A percentile compares a stretch with the other conserved stretches of the same genome.
phyloP scores from a whole-genome alignment of 345 rosid species.

The Bruguiera gymnorhiza region DNA sequence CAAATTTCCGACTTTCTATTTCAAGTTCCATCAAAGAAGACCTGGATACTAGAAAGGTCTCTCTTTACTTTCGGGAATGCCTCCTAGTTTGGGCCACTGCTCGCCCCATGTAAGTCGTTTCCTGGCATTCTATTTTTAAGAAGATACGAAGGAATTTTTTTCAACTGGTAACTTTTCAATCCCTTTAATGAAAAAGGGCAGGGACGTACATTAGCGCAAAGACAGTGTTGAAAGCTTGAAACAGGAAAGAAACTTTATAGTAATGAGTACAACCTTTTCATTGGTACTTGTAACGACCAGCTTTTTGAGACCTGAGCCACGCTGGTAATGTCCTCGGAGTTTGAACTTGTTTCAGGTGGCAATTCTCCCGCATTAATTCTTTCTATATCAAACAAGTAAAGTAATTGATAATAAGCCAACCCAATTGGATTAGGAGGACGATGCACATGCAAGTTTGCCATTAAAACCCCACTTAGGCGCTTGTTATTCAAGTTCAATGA shows the following conservation, averaged over 20 bases:
- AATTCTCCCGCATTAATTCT: neutral
- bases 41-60: constrained; percentile 1
- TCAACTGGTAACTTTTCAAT: too few relatives aligned
- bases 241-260: constrained; percentile 13
- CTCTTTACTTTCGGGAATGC: neutral
- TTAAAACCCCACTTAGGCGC: too few relatives aligned
- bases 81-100: neutral
- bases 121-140: neutral
- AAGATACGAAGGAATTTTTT: neutral
- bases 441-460: too few relatives aligned
- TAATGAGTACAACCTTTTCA: constrained; percentile 35
- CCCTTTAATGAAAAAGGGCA: neutral
- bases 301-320: constrained; percentile 39
- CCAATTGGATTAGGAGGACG: too few relatives aligned
- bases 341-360: constrained; percentile 2
- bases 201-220: constrained; percentile 1
- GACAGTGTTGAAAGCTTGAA: neutral
- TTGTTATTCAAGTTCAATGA: too few relatives aligned
- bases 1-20: constrained; percentile 1
- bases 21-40: neutral
- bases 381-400: too few relatives aligned
- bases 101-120: neutral
- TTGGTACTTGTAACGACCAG: constrained; percentile 38
- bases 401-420: too few relatives aligned
- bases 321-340: constrained; percentile 8